These are phyloP conservation scores for Termitomyces sp. DNA, from an alignment of 768 basidiomycete species.

Conservation along the genomic window DNA sequence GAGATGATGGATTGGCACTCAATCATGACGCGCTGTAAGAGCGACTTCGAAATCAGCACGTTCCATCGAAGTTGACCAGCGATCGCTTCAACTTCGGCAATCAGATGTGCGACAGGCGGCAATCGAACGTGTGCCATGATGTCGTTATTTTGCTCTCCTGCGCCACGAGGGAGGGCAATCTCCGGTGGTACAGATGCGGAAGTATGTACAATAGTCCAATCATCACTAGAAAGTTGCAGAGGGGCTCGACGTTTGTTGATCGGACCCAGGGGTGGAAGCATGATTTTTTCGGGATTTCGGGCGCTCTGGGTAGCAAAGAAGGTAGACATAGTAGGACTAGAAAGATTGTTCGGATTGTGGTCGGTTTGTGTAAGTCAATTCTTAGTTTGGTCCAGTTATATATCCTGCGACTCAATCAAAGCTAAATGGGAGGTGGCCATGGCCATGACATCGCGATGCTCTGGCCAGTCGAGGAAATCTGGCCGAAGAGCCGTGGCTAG, in stretches of 20 bases:
- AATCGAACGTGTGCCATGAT: background rate
- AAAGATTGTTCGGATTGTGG: background rate
- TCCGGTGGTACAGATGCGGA: background rate
- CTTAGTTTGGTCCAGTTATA: too few species aligned
- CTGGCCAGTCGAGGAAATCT: background rate
- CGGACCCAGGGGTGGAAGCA: background rate
- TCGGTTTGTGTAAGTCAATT: background rate
- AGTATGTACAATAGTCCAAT: background rate
- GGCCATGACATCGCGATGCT: background rate
- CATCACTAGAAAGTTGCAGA: background rate
- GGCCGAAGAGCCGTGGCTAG: background rate
- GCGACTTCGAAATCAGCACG: background rate
- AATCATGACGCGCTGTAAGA: background rate
- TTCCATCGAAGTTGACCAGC: background rate
- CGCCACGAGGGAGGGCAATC: background rate
- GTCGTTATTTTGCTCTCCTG: background rate
- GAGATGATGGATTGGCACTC: background rate
- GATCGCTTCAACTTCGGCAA: constrained; percentile 3
- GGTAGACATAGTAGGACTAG: too few species aligned
- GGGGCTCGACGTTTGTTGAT: background rate
- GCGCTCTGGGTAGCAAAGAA: too few species aligned
- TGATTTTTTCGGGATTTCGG: background rate
- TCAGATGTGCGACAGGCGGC: background rate
- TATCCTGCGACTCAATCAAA: background rate
- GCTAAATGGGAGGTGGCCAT: background rate